Evolutionary conservation across 2,329 filamentous ascomycete genomes (phyloP), one percentile per base, ranked within the genome.

Genomic region (Ilyonectria mors-panacis): DNA sequence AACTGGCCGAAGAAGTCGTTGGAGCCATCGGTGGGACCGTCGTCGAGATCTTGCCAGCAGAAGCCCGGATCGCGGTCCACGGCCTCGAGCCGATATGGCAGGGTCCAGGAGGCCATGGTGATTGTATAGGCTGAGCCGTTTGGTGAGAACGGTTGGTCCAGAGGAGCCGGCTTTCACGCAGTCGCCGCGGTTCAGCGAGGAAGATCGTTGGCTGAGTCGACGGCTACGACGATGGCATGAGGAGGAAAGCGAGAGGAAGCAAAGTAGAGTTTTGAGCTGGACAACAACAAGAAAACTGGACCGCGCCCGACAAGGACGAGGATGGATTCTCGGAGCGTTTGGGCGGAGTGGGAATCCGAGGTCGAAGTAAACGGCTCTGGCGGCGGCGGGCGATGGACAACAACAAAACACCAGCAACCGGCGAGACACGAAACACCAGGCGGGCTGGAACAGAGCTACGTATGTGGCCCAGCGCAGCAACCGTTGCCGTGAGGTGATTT

Each of bases 1-100:
- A 80, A 82, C 70, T 81, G 78, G 19, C 78, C 76, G 62, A 81
- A 81, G 56, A 81, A 74, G 69, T 82, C 80, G 70, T 68, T 75
- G 30, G 75, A 69, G 47, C 71, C 72, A 54, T 79, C 77, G 35
- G 73, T 77, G 23, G 71, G 70, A 17, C 72, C 70, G 37, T 75
- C 75, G 45, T 81, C 78, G 33, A 75, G 51, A 51, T 80, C 78
- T 59, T 77, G 77, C 78, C 79, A 81, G 70, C 74, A 79, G 72
- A 80, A 79, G 70, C 72, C 73, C n/a, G 76, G 69, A 28, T 81
- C 79, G 53, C 79, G 73, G 60, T 81, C 80, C 67, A 76, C 72
- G 65, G 76, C 70, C 63, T 81, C 79, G 53, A 77, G 69, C 66
- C 78, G 77, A 64, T 78, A 78, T n/a, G 77, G 77, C 47, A 80